A percentile compares a stretch with the other conserved stretches of the same genome.
phyloP scores from a whole-genome alignment of 345 rosid species.

The Rubroshorea leprosula region DNA sequence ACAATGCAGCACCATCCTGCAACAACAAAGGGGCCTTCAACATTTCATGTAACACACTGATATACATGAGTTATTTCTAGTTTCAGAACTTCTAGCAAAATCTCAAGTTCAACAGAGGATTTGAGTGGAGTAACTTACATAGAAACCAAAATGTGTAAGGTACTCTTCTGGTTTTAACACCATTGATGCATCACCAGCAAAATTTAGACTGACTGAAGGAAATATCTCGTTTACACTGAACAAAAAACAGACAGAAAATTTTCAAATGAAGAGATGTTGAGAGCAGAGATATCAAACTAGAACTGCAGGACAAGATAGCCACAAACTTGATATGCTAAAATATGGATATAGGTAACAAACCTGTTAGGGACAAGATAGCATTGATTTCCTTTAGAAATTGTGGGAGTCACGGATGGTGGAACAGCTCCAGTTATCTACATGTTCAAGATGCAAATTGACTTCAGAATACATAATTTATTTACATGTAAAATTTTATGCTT shows the following conservation, averaged over 20 bases:
- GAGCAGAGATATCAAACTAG: neutral
- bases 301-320: neutral
- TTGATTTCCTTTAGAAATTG: conserved; percentile 64
- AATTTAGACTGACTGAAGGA: conserved; percentile 77
- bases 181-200: conserved; percentile 86
- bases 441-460: conserved; percentile 13
- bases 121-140: conserved; percentile 38
- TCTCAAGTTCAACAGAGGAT: conserved; percentile 3
- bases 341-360: conserved; percentile 33
- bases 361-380: conserved; percentile 75
- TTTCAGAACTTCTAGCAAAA: conserved; percentile 9
- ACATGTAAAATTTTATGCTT: too few species aligned
- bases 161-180: conserved; percentile 77
- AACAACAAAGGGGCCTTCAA: conserved; percentile 11
- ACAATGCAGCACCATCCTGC: conserved; percentile 72
- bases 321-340: too few species aligned
- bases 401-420: conserved; percentile 59
- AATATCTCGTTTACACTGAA: conserved; percentile 62
- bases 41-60: neutral
- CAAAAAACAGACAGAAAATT: conserved; percentile 1
- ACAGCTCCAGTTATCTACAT: conserved; percentile 57
- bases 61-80: conserved; percentile 1
- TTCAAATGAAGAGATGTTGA: neutral
- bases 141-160: conserved; percentile 63
- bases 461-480: neutral